Percentiles rank a stretch among this genome's conserved stretches.
These are phyloP conservation scores for Cladosporium velox DNA, from an alignment of 2,329 filamentous ascomycete genomes.

Conservation along the genomic window DNA sequence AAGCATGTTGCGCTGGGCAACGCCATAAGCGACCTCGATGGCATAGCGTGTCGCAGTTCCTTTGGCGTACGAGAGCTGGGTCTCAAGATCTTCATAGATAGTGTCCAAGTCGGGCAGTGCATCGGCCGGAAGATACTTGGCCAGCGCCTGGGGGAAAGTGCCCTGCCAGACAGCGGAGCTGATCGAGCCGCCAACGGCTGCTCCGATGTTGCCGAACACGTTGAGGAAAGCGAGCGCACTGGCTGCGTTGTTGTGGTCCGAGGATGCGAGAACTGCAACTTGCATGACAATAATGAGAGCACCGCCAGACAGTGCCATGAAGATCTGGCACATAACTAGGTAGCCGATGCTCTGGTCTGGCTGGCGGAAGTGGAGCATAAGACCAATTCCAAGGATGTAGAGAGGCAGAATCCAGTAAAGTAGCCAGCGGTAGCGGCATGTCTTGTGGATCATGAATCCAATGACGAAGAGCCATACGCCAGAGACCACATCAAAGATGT, in stretches of 20 bases:
- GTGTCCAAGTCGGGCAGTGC: conserved; percentile 21
- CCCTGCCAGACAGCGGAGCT: conserved; percentile 32
- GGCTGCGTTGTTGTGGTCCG: conserved; percentile 29
- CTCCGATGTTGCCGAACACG: conserved; percentile 40
- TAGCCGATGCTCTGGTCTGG: conserved; percentile 49
- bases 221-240: conserved; percentile 29
- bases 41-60: conserved; percentile 53
- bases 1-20: conserved; percentile 42
- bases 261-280: conserved; percentile 60
- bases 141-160: conserved; percentile 29
- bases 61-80: conserved; percentile 56
- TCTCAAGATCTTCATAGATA: conserved; percentile 55
- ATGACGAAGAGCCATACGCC: conserved; percentile 49
- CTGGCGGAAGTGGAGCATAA: conserved; percentile 42
- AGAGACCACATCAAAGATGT: conserved; percentile 42
- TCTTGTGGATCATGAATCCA: conserved; percentile 51
- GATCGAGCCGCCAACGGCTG: conserved; percentile 54
- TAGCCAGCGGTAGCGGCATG: conserved; percentile 52
- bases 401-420: conserved; percentile 40
- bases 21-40: conserved; percentile 40
- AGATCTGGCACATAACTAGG: conserved; percentile 58
- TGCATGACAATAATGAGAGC: conserved; percentile 60
- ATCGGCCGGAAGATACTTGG: conserved; percentile 23
- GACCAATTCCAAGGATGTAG: conserved; percentile 37
- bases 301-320: conserved; percentile 61